Conservation (phyloP, 176 grass and related monocot species). For the Aegilops sharonensis region DNA sequence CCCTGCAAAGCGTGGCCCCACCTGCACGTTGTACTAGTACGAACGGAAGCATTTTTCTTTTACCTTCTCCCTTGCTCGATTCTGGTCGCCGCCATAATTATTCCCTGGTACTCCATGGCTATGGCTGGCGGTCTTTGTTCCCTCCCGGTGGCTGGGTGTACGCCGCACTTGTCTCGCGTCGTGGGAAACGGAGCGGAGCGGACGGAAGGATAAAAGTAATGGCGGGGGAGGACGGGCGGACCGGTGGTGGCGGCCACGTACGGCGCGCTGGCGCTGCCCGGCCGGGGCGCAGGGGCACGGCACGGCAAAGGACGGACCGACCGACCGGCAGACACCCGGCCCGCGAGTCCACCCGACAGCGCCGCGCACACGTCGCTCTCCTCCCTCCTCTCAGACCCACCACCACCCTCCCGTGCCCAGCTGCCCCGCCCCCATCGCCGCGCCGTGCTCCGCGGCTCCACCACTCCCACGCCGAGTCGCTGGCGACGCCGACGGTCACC, state of each 20-base stretch:
- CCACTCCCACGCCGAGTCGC: background rate
- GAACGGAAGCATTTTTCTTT: background rate
- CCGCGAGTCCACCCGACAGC: slow-evolving; percentile 30
- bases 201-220: background rate
- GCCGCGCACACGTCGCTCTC: slow-evolving; percentile 10
- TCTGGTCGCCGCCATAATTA: background rate
- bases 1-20: background rate
- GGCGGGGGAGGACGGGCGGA: background rate
- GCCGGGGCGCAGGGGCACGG: slow-evolving; percentile 6
- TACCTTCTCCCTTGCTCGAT: no score
- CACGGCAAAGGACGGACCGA: background rate
- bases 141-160: background rate
- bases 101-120: background rate
- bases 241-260: background rate
- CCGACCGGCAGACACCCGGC: slow-evolving; percentile 15
- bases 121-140: background rate
- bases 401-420: background rate
- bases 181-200: background rate
- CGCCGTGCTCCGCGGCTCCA: slow-evolving; percentile 12
- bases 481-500: background rate
- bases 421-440: background rate
- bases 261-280: background rate
- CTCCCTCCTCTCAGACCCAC: background rate
- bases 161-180: background rate
- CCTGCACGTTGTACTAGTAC: background rate